These are phyloP conservation scores for Mycosarcoma mackinlayi DNA, from an alignment of 1,284 basidiomycete species.

Conservation along the genomic window DNA sequence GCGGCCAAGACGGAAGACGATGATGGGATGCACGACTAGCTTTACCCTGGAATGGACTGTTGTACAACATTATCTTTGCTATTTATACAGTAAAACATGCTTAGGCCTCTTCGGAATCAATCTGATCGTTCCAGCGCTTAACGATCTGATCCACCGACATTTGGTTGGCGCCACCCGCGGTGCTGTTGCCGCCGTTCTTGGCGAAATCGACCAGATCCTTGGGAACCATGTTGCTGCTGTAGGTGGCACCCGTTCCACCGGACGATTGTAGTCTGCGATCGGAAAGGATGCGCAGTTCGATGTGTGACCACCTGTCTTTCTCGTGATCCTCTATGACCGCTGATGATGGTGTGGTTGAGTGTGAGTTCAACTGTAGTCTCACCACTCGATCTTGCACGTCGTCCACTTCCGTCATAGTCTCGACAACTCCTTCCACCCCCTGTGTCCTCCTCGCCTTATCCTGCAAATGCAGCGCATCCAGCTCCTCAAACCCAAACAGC, in stretches of 20 bases:
- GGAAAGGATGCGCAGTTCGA: slow-evolving; percentile 76
- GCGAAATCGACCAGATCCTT: slow-evolving; percentile 84
- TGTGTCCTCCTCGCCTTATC: slow-evolving; percentile 1
- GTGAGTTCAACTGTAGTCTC: slow-evolving; percentile 24
- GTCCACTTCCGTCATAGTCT: slow-evolving; percentile 35
- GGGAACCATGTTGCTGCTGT: slow-evolving; percentile 92
- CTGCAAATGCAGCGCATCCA: slow-evolving; percentile 70
- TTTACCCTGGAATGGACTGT: background rate
- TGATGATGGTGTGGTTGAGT: background rate
- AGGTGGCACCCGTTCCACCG: slow-evolving; percentile 66
- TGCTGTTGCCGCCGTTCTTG: slow-evolving; percentile 57
- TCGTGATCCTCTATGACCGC: background rate
- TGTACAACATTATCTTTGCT: slow-evolving; percentile 8
- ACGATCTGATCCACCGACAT: slow-evolving; percentile 40
- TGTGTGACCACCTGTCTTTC: slow-evolving; percentile 4
- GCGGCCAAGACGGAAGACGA: slow-evolving; percentile 8
- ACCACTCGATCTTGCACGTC: slow-evolving; percentile 33
- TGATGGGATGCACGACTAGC: slow-evolving; percentile 27
- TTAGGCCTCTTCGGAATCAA: slow-evolving; percentile 11
- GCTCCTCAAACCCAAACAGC: slow-evolving; percentile 84
- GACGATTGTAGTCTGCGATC: slow-evolving; percentile 72
- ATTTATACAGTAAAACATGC: slow-evolving; percentile 7
- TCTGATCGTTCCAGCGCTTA: slow-evolving; percentile 17
- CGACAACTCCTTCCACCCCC: background rate
- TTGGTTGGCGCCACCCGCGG: background rate